A percentile compares a stretch with the other conserved stretches of the same genome.
Conservation (phyloP, 768 basidiomycete species). For the Boletus eberwhitei region DNA sequence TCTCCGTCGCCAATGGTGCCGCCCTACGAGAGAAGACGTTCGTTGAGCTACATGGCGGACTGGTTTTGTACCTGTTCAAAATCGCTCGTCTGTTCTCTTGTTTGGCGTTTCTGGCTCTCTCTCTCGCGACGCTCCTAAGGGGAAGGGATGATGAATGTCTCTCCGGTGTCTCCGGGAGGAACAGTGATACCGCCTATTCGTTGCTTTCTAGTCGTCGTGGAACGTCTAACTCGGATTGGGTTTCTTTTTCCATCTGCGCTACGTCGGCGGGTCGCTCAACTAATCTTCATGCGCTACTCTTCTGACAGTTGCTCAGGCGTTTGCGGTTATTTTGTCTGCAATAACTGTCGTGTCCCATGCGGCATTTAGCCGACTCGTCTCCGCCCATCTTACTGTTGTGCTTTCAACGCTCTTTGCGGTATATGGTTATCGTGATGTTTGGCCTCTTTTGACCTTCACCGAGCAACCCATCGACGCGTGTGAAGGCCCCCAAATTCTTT, state of each 20-base stretch:
- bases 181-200: neutral
- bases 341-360: neutral
- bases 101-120: neutral
- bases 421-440: neutral
- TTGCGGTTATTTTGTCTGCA: neutral
- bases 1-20: neutral
- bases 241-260: neutral
- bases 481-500: neutral
- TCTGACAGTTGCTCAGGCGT: neutral
- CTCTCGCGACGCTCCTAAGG: neutral
- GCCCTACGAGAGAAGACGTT: neutral
- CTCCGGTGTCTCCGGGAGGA: neutral
- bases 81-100: neutral
- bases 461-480: neutral
- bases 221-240: neutral
- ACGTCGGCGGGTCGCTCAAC: neutral
- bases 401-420: neutral
- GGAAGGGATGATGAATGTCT: neutral
- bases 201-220: neutral
- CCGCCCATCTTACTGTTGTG: neutral
- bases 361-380: neutral
- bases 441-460: neutral
- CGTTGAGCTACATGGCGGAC: neutral
- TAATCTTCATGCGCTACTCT: neutral
- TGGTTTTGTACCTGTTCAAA: neutral